These are phyloP conservation scores for Bocquillonia castaneifolia DNA, from an alignment of 441 rosid species.

Conservation along the genomic window DNA sequence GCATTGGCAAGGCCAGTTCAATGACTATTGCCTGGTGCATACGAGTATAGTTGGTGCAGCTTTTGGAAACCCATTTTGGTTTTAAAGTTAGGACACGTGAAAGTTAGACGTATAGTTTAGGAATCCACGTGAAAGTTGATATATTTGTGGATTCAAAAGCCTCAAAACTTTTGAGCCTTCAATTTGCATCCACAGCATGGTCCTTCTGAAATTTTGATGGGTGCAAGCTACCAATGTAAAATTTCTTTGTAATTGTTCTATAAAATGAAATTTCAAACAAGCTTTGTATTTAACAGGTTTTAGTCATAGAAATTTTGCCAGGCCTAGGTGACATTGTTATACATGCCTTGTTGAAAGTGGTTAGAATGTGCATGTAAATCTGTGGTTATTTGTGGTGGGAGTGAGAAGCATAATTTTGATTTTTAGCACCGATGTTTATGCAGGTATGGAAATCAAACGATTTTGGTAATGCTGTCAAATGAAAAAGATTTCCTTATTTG, in stretches of 20 bases:
- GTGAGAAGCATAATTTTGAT: too few species aligned
- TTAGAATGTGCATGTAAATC: too few species aligned
- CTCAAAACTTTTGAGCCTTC: neutral
- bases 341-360: too few species aligned
- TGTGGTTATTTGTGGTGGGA: too few species aligned
- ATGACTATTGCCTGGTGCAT: slow-evolving; percentile 8
- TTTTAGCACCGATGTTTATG: too few species aligned
- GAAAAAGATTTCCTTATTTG: too few species aligned
- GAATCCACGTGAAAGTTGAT: neutral
- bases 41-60: neutral
- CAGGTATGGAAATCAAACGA: too few species aligned
- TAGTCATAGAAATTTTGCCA: too few species aligned
- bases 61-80: neutral
- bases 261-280: too few species aligned
- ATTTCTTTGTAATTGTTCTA: neutral
- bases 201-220: neutral
- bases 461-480: too few species aligned
- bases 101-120: neutral
- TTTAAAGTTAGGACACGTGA: neutral
- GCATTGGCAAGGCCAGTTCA: slow-evolving; percentile 59
- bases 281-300: too few species aligned
- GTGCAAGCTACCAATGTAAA: neutral
- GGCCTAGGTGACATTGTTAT: too few species aligned
- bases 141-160: neutral
- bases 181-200: neutral